Evolutionary conservation across 23 red algal species (phyloP).

Genomic region (Gracilaria gracilis): DNA sequence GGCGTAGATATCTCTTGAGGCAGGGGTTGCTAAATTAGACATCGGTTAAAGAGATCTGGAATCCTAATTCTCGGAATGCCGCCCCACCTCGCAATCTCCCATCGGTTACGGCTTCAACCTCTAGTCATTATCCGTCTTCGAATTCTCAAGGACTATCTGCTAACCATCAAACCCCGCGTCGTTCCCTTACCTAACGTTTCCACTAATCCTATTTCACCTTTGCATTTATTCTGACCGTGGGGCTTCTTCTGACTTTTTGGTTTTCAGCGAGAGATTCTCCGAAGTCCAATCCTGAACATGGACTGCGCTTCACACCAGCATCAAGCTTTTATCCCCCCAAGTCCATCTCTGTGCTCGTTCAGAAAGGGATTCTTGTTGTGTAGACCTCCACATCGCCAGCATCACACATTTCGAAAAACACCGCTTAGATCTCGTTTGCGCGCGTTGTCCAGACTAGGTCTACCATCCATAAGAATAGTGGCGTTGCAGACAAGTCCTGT

Average conservation of each 20-base stretch:
- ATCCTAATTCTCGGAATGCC: not conserved
- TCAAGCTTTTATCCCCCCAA: constrained; percentile 12
- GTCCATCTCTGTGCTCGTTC: not conserved
- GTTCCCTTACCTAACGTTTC: not conserved
- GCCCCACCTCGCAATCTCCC: not conserved
- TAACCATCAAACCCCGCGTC: not conserved
- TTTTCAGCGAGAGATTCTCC: not conserved
- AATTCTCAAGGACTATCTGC: not conserved
- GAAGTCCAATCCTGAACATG: constrained; percentile 1
- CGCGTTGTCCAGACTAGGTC: not conserved
- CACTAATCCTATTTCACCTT: not conserved
- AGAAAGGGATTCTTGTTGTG: constrained; percentile 20
- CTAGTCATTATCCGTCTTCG: not conserved
- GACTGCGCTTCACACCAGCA: not conserved
- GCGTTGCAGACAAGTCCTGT: constrained; percentile 60
- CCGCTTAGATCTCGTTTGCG: constrained; percentile 28
- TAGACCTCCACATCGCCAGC: constrained; percentile 13
- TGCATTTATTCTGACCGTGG: not conserved
- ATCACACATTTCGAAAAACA: constrained; percentile 24
- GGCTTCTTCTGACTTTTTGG: too few species aligned
- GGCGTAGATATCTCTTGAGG: too few species aligned
- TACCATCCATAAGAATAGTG: constrained; percentile 12
- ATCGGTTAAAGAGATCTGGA: too few species aligned
- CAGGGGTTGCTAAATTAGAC: not conserved
- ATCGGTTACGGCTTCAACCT: not conserved